Conservation (phyloP, 768 basidiomycete species). For the Cystofilobasidium capitatum region DNA sequence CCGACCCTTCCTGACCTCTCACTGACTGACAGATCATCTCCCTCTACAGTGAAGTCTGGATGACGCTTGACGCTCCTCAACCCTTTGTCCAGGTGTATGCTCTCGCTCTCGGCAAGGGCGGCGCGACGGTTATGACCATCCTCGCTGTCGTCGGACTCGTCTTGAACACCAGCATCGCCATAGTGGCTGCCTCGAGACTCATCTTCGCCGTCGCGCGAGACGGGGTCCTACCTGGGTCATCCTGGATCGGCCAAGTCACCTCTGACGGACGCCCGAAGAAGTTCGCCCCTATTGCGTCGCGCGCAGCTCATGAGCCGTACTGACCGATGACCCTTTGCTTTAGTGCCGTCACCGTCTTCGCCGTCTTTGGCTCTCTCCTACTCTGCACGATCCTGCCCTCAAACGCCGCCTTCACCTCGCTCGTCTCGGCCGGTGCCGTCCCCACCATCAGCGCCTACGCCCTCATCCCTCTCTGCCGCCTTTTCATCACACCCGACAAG, state of each 20-base stretch:
- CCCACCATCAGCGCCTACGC: slow-evolving; percentile 80
- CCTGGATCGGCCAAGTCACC: slow-evolving; percentile 72
- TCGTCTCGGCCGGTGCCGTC: slow-evolving; percentile 66
- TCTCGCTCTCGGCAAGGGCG: slow-evolving; percentile 66
- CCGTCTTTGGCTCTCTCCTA: slow-evolving; percentile 59
- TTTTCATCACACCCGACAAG: slow-evolving; percentile 64
- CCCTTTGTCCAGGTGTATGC: slow-evolving; percentile 85
- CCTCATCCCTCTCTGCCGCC: slow-evolving; percentile 53
- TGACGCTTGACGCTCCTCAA: slow-evolving; percentile 70
- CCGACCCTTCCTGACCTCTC: slow-evolving; percentile 48
- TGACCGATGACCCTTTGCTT: too few relatives aligned
- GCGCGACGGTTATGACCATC: slow-evolving; percentile 76
- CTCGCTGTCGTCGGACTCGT: slow-evolving; percentile 68
- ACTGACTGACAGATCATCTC: too few relatives aligned
- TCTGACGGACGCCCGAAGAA: slow-evolving; percentile 63
- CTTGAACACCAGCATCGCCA: slow-evolving; percentile 74
- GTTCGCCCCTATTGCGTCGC: neutral
- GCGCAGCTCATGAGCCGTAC: too few relatives aligned
- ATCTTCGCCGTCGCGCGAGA: slow-evolving; percentile 92
- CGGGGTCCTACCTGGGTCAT: slow-evolving; percentile 71
- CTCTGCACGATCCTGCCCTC: slow-evolving; percentile 84
- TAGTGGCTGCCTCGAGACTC: slow-evolving; percentile 79
- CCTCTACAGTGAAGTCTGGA: slow-evolving; percentile 41
- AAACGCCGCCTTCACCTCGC: slow-evolving; percentile 82
- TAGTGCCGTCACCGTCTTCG: slow-evolving; percentile 72